Percentiles rank a stretch among this genome's conserved stretches.
phyloP scores from a whole-genome alignment of 2,329 filamentous ascomycete genomes.

The Aspergillus tanneri region DNA sequence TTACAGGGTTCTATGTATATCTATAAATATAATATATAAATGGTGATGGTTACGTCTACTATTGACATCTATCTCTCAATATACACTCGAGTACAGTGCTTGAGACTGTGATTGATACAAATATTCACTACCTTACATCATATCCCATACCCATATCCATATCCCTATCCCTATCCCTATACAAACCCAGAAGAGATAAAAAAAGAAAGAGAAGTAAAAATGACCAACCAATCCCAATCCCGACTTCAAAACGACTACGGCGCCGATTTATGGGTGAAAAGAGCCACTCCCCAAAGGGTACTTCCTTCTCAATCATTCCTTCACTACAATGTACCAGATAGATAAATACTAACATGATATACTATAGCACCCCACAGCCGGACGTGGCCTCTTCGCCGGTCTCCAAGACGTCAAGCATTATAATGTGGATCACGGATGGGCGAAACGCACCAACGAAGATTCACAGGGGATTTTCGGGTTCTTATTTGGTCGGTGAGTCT shows the following conservation, averaged over 20 bases:
- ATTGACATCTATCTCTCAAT: too few species aligned
- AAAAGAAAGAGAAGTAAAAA: not conserved
- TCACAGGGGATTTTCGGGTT: slow-evolving; percentile 14
- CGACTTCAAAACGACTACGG: slow-evolving; percentile 37
- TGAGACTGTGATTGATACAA: too few species aligned
- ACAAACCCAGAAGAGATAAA: not conserved
- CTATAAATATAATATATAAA: too few species aligned
- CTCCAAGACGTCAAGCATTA: slow-evolving; percentile 41
- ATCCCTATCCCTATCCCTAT: not conserved
- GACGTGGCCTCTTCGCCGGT: slow-evolving; percentile 40
- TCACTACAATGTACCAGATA: not conserved
- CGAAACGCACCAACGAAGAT: slow-evolving; percentile 25
- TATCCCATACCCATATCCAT: not conserved
- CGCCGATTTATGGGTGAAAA: slow-evolving; percentile 38
- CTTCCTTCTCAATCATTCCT: not conserved
- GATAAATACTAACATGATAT: slow-evolving; percentile 1
- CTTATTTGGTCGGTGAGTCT: slow-evolving; percentile 26
- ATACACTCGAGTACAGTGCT: too few species aligned
- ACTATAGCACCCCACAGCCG: slow-evolving; percentile 31
- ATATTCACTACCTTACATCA: not conserved
- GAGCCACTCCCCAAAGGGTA: not conserved
- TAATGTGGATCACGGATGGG: slow-evolving; percentile 40
- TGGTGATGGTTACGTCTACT: too few species aligned
- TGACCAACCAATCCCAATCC: slow-evolving; percentile 14
- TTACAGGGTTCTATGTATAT: not conserved